These are phyloP conservation scores for Lipomyces anomalus DNA, from an alignment of 805 yeast species.

Conservation along the genomic window DNA sequence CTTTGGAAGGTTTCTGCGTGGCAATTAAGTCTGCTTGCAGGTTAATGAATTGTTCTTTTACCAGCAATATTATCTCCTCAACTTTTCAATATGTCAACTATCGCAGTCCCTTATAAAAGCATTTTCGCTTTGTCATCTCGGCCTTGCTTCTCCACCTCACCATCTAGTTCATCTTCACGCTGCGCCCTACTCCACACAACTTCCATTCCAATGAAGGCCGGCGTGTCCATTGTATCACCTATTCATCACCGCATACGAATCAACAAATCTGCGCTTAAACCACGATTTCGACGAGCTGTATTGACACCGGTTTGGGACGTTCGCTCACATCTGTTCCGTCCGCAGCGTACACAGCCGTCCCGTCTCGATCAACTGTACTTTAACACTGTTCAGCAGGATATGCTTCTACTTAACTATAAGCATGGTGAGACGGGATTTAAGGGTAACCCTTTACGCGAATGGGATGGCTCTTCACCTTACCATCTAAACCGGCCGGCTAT, in stretches of 20 bases:
- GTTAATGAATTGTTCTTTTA: no score
- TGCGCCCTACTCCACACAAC: constrained; percentile 14
- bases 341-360: constrained; percentile 70
- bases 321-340: constrained; percentile 71
- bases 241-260: constrained; percentile 84
- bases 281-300: constrained; percentile 60
- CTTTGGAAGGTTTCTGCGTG: no score
- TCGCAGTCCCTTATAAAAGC: no score
- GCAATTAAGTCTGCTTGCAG: no score
- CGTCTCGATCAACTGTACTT: constrained; percentile 71
- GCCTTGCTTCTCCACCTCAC: no score
- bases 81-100: no score
- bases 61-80: no score
- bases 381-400: constrained; percentile 68
- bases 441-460: constrained; percentile 71
- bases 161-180: no score
- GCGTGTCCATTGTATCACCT: constrained; percentile 74
- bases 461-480: constrained; percentile 87
- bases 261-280: constrained; percentile 67
- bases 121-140: no score
- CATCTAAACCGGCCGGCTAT: constrained; percentile 74
- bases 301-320: constrained; percentile 66
- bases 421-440: constrained; percentile 39
- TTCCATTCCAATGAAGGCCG: constrained; percentile 37
- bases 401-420: constrained; percentile 67